Evolutionary conservation across 2,329 filamentous ascomycete species (phyloP), one percentile per base, ranked within the genome.

Genomic region (Botryosphaeria dothidea): DNA sequence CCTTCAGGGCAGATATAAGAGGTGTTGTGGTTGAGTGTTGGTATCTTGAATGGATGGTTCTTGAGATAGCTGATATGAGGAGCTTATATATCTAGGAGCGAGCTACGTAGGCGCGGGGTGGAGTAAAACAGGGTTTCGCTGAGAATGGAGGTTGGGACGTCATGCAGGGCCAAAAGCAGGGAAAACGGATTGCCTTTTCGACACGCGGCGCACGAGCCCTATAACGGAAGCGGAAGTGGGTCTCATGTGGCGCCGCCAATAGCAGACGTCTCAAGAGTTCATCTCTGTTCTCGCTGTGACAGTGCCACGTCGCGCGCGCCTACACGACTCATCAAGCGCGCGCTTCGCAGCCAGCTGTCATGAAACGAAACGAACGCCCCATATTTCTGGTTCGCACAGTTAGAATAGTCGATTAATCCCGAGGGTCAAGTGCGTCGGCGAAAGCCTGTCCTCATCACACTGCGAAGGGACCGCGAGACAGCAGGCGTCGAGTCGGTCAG

Each of bases 141-240:
- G 57, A 27, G 48, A 29, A 43, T 25, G 17, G n/a, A 51, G 43
- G 56, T 25, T 45, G 17, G 58, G 58, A 66, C 64, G 64, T 66
- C 64, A 66, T 66, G 64, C 48, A 56, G 58, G 64, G 41, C 58
- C 36, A 46, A 31, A 62, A 46, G 58, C 48, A 57, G 41, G 48
- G 60, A 38, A 57, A 23, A 7, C 25, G 1, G 56, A 48, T 60
- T 46, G n/a, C 56, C 56, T 56, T 23, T 57, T 51, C 31, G 15
- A 51, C 45, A 54, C 45, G 31, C 51, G 21, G 52, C 23, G 52
- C 52, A 41, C n/a, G 36, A 5, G 31, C 29, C 36, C 38, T 17
- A 38, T 9, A 31, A 17, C 56, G 56, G 17, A 31, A 27, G 27
- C 6, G 54, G 54, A 58, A 34, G 54, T n/a, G 46, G 23, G 21